phyloP scores from a whole-genome alignment of 495 filamentous ascomycete species.

The Daldinia childiae region DNA sequence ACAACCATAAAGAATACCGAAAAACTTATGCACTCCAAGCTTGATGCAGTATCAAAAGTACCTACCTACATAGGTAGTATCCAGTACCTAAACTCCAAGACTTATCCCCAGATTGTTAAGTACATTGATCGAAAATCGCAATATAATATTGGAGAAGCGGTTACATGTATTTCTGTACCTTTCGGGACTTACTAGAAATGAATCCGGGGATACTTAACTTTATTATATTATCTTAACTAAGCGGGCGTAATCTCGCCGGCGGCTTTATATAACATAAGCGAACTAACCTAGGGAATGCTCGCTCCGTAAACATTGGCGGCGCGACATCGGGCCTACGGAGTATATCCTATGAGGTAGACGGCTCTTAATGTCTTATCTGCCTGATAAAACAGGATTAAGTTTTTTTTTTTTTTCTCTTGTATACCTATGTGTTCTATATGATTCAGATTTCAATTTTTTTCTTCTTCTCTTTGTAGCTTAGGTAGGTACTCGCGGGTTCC shows the following conservation, averaged over 20 bases:
- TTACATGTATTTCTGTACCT: neutral
- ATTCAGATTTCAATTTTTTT: conserved; percentile 2
- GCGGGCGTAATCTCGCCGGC: conserved; percentile 9
- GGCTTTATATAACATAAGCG: conserved; percentile 26
- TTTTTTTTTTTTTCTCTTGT: neutral
- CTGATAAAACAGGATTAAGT: neutral
- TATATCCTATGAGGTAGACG: conserved; percentile 13
- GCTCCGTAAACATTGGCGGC: conserved; percentile 13
- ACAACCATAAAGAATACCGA: neutral
- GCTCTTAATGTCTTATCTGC: neutral
- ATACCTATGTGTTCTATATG: conserved; percentile 1
- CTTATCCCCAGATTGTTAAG: conserved; percentile 14
- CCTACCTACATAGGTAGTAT: no score
- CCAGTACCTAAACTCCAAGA: conserved; percentile 10
- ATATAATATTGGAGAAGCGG: conserved; percentile 32
- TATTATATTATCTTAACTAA: conserved; percentile 21
- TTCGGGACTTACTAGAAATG: no score
- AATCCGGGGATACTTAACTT: conserved; percentile 31
- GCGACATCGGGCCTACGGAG: conserved; percentile 31
- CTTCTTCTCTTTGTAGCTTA: no score
- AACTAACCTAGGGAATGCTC: neutral
- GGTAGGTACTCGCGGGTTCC: neutral
- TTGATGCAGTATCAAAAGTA: conserved; percentile 17
- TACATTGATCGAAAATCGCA: conserved; percentile 16
- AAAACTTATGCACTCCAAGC: conserved; percentile 3